Evolutionary conservation across 1,284 basidiomycete genomes (phyloP).

Genomic region (Cutaneotrichosporon sp.): DNA sequence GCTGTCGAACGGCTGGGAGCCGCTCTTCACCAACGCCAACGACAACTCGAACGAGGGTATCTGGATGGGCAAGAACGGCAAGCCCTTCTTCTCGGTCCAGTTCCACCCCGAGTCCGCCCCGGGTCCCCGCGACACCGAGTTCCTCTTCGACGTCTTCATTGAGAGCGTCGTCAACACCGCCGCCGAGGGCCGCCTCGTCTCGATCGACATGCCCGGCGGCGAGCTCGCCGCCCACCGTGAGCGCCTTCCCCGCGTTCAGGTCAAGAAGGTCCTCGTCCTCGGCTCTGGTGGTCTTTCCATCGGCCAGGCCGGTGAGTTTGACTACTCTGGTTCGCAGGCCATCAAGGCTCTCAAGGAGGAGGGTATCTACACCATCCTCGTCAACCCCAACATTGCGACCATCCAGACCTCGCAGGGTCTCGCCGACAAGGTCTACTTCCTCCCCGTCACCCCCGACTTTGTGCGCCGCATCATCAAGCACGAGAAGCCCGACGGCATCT

Average conservation of each 20-base stretch:
- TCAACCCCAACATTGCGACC: constrained; percentile 99
- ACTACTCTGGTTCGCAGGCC: constrained; percentile 98
- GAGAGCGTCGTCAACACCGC: constrained; percentile 79
- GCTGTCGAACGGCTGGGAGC: constrained; percentile 84
- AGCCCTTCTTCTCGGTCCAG: constrained; percentile 97
- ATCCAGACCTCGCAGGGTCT: constrained; percentile 97
- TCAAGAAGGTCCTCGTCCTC: constrained; percentile 93
- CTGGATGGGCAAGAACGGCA: constrained; percentile 74
- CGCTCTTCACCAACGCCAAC: constrained; percentile 95
- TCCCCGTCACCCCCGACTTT: constrained; percentile 97
- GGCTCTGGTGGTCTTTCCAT: constrained; percentile 98
- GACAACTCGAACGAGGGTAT: constrained; percentile 98
- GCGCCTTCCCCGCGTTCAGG: constrained; percentile 70
- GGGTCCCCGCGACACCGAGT: constrained; percentile 98
- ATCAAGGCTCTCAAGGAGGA: constrained; percentile 99
- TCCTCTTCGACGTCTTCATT: constrained; percentile 97
- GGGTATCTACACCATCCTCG: constrained; percentile 96
- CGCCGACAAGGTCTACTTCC: constrained; percentile 98
- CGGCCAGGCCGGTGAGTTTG: constrained; percentile 98
- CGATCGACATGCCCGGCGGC: constrained; percentile 86
- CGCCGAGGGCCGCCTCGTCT: constrained; percentile 65
- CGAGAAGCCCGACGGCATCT: constrained; percentile 98
- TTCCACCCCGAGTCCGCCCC: constrained; percentile 99
- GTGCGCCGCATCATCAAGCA: constrained; percentile 97
- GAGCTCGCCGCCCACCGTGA: constrained; percentile 72